Evolutionary conservation across 1,284 basidiomycete species (phyloP).

Genomic region (Pseudozyma tsukubaensis): DNA sequence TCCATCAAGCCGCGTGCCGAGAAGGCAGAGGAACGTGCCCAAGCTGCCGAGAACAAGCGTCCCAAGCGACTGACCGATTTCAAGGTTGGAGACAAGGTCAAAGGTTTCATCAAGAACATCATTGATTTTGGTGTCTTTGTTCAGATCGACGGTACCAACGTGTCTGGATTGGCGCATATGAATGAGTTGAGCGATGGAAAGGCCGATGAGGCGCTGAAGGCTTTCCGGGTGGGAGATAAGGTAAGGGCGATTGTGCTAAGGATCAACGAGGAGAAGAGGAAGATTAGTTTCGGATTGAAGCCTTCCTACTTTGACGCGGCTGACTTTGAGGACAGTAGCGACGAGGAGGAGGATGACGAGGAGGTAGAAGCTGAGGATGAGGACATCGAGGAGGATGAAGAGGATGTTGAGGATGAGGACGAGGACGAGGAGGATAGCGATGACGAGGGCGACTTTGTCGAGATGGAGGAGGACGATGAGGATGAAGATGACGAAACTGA

Average conservation of each 20-base stretch:
- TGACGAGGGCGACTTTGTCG: conserved; percentile 39
- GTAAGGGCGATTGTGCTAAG: conserved; percentile 83
- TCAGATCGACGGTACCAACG: conserved; percentile 81
- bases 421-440: conserved; percentile 47
- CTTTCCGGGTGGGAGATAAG: conserved; percentile 86
- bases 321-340: conserved; percentile 67
- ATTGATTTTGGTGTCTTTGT: conserved; percentile 94
- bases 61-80: conserved; percentile 53
- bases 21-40: conserved; percentile 20
- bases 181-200: conserved; percentile 49
- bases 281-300: conserved; percentile 88
- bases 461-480: conserved; percentile 61
- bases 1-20: conserved; percentile 71
- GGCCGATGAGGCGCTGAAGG: conserved; percentile 76
- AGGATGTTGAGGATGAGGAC: conserved; percentile 55
- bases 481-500: conserved; percentile 37
- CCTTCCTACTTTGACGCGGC: conserved; percentile 80
- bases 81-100: conserved; percentile 68
- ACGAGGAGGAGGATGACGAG: conserved; percentile 62
- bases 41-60: conserved; percentile 22
- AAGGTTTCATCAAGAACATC: conserved; percentile 71
- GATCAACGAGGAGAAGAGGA: conserved; percentile 79
- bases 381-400: conserved; percentile 46
- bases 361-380: conserved; percentile 38
- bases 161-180: conserved; percentile 93